Percentiles rank a stretch among this genome's conserved stretches.
Conservation (phyloP, 2,329 filamentous ascomycete species). For the Monilinia laxa region DNA sequence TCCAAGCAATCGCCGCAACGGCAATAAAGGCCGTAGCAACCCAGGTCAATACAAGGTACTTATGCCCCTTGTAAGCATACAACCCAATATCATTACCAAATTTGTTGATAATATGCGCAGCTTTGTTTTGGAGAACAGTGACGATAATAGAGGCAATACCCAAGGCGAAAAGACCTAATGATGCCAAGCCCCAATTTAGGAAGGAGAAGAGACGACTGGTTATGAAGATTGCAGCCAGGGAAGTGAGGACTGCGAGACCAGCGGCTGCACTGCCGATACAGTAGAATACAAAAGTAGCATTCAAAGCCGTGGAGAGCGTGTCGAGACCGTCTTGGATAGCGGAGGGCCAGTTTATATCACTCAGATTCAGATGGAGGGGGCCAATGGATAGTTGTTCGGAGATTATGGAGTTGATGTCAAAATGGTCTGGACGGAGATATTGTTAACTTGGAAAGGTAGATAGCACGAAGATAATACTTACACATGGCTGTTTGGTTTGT, state of each 20-base stretch:
- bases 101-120: slow-evolving; percentile 48
- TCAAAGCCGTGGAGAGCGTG: slow-evolving; percentile 49
- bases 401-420: slow-evolving; percentile 53
- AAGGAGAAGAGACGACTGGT: slow-evolving; percentile 46
- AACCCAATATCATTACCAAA: slow-evolving; percentile 39
- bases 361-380: slow-evolving; percentile 46
- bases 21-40: slow-evolving; percentile 50
- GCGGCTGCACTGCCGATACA: slow-evolving; percentile 55
- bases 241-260: slow-evolving; percentile 50
- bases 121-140: slow-evolving; percentile 59
- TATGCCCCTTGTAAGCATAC: slow-evolving; percentile 47
- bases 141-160: slow-evolving; percentile 74
- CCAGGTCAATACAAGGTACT: slow-evolving; percentile 61
- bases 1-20: slow-evolving; percentile 36
- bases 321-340: slow-evolving; percentile 54
- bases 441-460: background rate
- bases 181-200: slow-evolving; percentile 50
- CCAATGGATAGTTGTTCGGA: slow-evolving; percentile 49
- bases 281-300: slow-evolving; percentile 58
- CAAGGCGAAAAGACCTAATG: slow-evolving; percentile 53
- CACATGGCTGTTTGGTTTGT: slow-evolving; percentile 53
- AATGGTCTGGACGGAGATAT: slow-evolving; percentile 42
- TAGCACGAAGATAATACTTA: slow-evolving; percentile 26
- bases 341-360: slow-evolving; percentile 55
- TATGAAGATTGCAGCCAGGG: slow-evolving; percentile 47